Conservation (phyloP, 2,329 filamentous ascomycete species). For the Paramyrothecium roridum region DNA sequence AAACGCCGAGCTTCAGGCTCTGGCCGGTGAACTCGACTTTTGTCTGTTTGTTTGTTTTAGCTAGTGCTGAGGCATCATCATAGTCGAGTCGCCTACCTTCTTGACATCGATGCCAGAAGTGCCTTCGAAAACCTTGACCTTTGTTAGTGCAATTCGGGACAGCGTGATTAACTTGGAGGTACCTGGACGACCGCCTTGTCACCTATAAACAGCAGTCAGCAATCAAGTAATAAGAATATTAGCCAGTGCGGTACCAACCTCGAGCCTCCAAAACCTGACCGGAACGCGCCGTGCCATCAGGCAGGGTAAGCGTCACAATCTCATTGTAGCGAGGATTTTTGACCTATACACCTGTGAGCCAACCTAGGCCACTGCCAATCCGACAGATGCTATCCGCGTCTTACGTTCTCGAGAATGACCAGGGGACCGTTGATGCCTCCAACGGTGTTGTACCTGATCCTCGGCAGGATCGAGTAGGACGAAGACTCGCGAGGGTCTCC, state of each 20-base stretch:
- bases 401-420: constrained; percentile 94
- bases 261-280: constrained; percentile 96
- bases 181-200: constrained; percentile 95
- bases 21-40: constrained; percentile 97
- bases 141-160: constrained; percentile 17
- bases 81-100: constrained; percentile 62
- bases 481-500: constrained; percentile 56
- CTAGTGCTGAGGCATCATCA: constrained; percentile 3
- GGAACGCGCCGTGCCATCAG: constrained; percentile 89
- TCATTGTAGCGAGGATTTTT: constrained; percentile 98
- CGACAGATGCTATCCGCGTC: constrained; percentile 2
- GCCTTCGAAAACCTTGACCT: constrained; percentile 86
- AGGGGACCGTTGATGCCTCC: constrained; percentile 96
- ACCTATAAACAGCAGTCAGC: constrained; percentile 49
- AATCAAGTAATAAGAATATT: constrained; percentile 9
- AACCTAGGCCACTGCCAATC: constrained; percentile 12
- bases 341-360: constrained; percentile 60
- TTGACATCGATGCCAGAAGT: constrained; percentile 98
- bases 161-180: constrained; percentile 20
- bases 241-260: constrained; percentile 54
- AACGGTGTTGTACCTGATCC: constrained; percentile 94
- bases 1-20: constrained; percentile 97
- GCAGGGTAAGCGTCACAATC: constrained; percentile 92
- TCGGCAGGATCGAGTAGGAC: constrained; percentile 57
- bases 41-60: constrained; percentile 56